Evolutionary conservation across 208 protist species (phyloP).

Genomic region (Leishmania tarentolae): DNA sequence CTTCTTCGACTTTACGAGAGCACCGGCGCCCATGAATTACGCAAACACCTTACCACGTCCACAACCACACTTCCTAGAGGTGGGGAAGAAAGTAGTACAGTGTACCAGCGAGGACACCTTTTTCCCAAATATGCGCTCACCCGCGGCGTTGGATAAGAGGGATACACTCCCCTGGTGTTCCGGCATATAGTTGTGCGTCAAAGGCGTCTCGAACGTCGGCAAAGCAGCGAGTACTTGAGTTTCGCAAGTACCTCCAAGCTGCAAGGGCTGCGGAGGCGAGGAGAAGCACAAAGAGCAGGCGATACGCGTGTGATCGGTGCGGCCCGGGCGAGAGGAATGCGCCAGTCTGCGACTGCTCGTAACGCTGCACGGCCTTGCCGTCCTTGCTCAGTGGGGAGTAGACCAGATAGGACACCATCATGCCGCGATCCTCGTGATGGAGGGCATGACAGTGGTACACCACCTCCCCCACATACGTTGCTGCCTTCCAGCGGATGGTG

Average conservation of each 20-base stretch:
- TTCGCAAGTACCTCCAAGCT: conserved; percentile 8
- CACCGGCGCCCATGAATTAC: background rate
- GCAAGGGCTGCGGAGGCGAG: conserved; percentile 11
- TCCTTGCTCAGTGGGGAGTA: conserved; percentile 29
- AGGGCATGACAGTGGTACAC: conserved; percentile 88
- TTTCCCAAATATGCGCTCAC: background rate
- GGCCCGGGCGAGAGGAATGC: background rate
- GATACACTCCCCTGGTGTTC: conserved; percentile 16
- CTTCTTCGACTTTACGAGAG: background rate
- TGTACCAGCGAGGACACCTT: background rate
- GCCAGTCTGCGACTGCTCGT: background rate
- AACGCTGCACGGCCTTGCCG: conserved; percentile 11
- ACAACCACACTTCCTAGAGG: background rate
- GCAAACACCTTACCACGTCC: background rate
- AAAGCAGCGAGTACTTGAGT: background rate
- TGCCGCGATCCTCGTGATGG: conserved; percentile 81
- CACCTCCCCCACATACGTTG: conserved; percentile 77
- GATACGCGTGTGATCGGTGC: conserved; percentile 10
- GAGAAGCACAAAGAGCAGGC: conserved; percentile 15
- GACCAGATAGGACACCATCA: conserved; percentile 87
- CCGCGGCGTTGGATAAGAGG: conserved; percentile 8
- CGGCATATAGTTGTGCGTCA: conserved; percentile 9
- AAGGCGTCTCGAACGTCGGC: conserved; percentile 19
- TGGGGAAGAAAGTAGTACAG: background rate
- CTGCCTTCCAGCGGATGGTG: conserved; percentile 78